These are phyloP conservation scores for Amyloporia xantha DNA, from an alignment of 768 basidiomycete genomes.

Conservation along the genomic window DNA sequence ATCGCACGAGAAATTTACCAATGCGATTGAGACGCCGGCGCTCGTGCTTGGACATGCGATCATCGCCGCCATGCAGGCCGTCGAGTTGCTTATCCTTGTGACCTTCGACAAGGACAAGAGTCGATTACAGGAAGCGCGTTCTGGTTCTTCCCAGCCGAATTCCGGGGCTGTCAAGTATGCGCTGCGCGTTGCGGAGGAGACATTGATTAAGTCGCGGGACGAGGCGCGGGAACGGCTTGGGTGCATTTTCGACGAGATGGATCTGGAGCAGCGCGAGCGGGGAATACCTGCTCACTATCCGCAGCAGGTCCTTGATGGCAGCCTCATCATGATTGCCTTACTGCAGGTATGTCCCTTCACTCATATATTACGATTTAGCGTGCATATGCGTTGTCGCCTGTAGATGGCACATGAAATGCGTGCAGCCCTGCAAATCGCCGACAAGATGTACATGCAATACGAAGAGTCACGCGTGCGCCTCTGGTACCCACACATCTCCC, in stretches of 20 bases:
- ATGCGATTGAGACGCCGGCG: conserved; percentile 24
- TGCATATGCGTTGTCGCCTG: conserved; percentile 19
- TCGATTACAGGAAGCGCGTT: not conserved
- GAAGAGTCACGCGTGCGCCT: conserved; percentile 28
- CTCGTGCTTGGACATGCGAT: conserved; percentile 28
- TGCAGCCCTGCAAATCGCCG: conserved; percentile 28
- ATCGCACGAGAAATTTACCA: conserved; percentile 17
- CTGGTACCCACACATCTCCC: conserved; percentile 35
- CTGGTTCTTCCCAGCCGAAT: not conserved
- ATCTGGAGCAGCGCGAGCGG: conserved; percentile 20
- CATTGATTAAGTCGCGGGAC: conserved; percentile 19
- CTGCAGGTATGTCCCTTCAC: conserved; percentile 30
- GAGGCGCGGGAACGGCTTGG: conserved; percentile 26
- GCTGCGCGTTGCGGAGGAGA: conserved; percentile 12
- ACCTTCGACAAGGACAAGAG: conserved; percentile 21
- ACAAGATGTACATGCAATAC: conserved; percentile 25
- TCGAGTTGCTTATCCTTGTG: conserved; percentile 28
- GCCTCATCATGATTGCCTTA: conserved; percentile 36
- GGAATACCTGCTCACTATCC: conserved; percentile 19
- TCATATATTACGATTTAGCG: conserved; percentile 38
- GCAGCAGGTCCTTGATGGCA: conserved; percentile 28
- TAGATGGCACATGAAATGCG: conserved; percentile 40
- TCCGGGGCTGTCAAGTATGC: conserved; percentile 11
- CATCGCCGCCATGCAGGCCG: conserved; percentile 27
- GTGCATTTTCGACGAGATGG: conserved; percentile 26